These are phyloP conservation scores for Penicillium antarcticum DNA, from an alignment of 495 filamentous ascomycete genomes.

Conservation along the genomic window DNA sequence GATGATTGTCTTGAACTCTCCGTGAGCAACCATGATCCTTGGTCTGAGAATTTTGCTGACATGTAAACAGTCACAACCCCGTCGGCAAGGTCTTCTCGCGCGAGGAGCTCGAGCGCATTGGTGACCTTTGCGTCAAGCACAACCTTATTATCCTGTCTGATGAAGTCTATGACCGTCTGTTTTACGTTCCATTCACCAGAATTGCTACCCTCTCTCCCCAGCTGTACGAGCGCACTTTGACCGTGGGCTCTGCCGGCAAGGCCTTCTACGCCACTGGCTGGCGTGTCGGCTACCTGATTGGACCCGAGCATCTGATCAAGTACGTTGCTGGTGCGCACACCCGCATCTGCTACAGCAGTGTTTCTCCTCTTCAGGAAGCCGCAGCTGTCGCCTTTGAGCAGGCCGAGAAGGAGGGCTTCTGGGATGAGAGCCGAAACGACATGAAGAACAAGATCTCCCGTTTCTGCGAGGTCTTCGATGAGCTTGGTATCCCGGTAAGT, in stretches of 20 bases:
- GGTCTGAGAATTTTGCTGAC: background rate
- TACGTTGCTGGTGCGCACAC: constrained; percentile 92
- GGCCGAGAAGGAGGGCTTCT: constrained; percentile 81
- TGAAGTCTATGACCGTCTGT: constrained; percentile 94
- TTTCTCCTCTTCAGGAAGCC: constrained; percentile 92
- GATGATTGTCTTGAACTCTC: constrained; percentile 71
- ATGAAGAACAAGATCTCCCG: constrained; percentile 86
- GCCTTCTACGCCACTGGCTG: constrained; percentile 98
- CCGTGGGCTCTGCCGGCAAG: constrained; percentile 93
- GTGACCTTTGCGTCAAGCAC: constrained; percentile 85
- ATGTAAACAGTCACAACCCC: constrained; percentile 75
- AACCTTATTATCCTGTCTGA: constrained; percentile 95
- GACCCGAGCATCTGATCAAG: constrained; percentile 82
- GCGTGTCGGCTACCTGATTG: constrained; percentile 94
- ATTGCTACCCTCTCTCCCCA: constrained; percentile 86
- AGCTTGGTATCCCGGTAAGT: constrained; percentile 74
- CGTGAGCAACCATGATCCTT: constrained; percentile 22
- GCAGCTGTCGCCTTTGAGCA: constrained; percentile 94
- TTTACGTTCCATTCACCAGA: constrained; percentile 90
- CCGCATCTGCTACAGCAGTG: constrained; percentile 91
- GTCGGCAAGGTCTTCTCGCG: constrained; percentile 91
- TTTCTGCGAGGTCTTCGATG: constrained; percentile 85
- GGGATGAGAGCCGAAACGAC: constrained; percentile 76
- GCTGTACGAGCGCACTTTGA: constrained; percentile 80
- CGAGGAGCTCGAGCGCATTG: constrained; percentile 80